These are phyloP conservation scores for Fusarium piperis DNA, from an alignment of 2,329 filamentous ascomycete genomes.

Conservation along the genomic window DNA sequence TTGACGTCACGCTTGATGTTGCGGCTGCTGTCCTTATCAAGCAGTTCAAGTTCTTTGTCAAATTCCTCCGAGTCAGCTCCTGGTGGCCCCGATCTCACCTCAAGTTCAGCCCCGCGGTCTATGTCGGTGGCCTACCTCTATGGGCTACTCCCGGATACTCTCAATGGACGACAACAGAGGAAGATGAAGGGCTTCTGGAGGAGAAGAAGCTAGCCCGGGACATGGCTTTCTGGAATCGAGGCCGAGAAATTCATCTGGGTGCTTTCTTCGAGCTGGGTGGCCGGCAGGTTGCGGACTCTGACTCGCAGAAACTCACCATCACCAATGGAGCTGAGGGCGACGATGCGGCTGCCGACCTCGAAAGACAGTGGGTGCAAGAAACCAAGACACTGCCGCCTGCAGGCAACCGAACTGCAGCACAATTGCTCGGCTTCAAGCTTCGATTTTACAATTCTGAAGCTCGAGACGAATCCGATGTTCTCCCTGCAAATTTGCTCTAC, in stretches of 20 bases:
- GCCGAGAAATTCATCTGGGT: constrained; percentile 77
- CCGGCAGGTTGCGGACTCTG: constrained; percentile 69
- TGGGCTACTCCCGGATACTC: constrained; percentile 83
- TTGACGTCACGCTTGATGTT: constrained; percentile 94
- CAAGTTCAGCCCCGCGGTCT: constrained; percentile 54
- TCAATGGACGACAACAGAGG: constrained; percentile 71
- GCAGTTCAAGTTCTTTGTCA: constrained; percentile 93
- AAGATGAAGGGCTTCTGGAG: constrained; percentile 70
- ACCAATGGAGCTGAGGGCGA: constrained; percentile 49
- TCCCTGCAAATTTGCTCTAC: constrained; percentile 93
- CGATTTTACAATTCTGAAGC: constrained; percentile 90
- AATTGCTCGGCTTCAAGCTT: constrained; percentile 95
- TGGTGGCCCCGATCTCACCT: constrained; percentile 86
- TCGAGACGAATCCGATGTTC: constrained; percentile 76
- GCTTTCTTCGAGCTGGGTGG: constrained; percentile 92
- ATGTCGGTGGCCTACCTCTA: constrained; percentile 75
- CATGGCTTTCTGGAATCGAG: constrained; percentile 80
- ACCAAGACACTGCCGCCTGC: constrained; percentile 85
- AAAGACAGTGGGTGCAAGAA: constrained; percentile 78
- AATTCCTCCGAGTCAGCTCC: constrained; percentile 88
- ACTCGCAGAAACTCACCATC: constrained; percentile 58
- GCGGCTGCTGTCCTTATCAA: constrained; percentile 94
- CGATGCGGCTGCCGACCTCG: constrained; percentile 63
- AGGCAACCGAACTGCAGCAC: constrained; percentile 91
- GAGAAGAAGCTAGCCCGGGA: constrained; percentile 73